Base-by-base conservation (phyloP, 352 stramenopile species). In the Phytopythium helicoides region DNA sequence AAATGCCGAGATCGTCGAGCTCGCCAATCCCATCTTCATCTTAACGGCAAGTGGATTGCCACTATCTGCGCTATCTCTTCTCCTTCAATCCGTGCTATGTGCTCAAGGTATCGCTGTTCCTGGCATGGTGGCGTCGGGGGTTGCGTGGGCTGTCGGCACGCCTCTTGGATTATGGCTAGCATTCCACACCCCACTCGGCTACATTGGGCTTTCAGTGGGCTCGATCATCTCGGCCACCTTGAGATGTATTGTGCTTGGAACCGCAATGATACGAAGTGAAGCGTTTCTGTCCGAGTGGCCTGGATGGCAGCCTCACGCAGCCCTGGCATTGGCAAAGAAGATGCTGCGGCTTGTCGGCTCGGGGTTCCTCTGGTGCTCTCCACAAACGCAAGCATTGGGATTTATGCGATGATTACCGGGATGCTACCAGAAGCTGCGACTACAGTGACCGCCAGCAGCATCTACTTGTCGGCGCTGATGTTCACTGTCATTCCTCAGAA, bases 91-190 rank as follows among this genome's bases (percentile, higher is more conserved):
- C 12, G 48, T 57, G 8, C 54, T 81, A 5, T 45, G 56, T 26
- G 62, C 66, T 1, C 71, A 81, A 46, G 60, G 58, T 51, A 64
- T 68, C 34, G 52, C 64, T 14, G 21, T 51, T 15, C 67, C 67
- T 6, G 56, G 72, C 1, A 52, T 64, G 1, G 16, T 58, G 8
- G 52, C 62, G 0, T 55, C 59, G 14, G 14, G 56, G 8, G 45
- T 66, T 2, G 58, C 55, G 12, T 58, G 58, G 23, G 36, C 42
- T 1, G 21, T 71, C 7, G 68, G 52, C 39, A 36, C 66, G 1
- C 50, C 49, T 3, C 42, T 65, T 4, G 67, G 56, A 7, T 68
- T 68, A 28, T 40, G 45, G 7, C 62, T 81, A 6, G 68, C 65
- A 2, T 81, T 69, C 47, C 38, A 62, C 18, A 68, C 58, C 0